A percentile compares a stretch with the other conserved stretches of the same genome.
Conservation (phyloP, 73 alveolate genomes). For the Blepharisma stoltei region DNA sequence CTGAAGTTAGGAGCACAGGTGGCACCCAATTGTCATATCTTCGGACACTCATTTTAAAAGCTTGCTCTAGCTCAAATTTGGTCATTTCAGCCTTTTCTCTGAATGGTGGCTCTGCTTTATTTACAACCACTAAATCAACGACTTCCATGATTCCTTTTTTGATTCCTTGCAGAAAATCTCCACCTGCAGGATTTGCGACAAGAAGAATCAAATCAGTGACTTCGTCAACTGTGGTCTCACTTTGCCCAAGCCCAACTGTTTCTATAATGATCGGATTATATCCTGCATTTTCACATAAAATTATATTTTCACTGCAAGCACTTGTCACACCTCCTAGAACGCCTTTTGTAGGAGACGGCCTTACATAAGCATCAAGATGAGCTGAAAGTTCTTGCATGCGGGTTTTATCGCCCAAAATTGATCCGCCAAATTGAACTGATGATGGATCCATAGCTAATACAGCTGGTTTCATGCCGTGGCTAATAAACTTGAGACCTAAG, state of each 20-base stretch:
- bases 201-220: conserved; percentile 65
- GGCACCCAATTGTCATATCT: conserved; percentile 52
- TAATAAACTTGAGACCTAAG: conserved; percentile 45
- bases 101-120: conserved; percentile 61
- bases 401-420: conserved; percentile 76
- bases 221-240: conserved; percentile 63
- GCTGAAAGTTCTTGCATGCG: conserved; percentile 57
- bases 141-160: conserved; percentile 78
- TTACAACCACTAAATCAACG: conserved; percentile 65
- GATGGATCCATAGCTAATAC: conserved; percentile 75
- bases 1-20: conserved; percentile 48
- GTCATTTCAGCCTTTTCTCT: conserved; percentile 46
- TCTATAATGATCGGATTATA: conserved; percentile 61
- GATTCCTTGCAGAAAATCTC: conserved; percentile 69
- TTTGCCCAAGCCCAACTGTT: conserved; percentile 74
- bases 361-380: conserved; percentile 47
- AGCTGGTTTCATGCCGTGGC: conserved; percentile 43
- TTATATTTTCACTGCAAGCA: conserved; percentile 48
- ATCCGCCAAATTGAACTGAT: conserved; percentile 62
- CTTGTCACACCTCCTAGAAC: conserved; percentile 67
- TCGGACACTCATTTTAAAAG: conserved; percentile 39
- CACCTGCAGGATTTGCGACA: conserved; percentile 66
- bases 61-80: conserved; percentile 42
- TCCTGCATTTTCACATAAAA: conserved; percentile 65
- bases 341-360: conserved; percentile 79